phyloP scores from a whole-genome alignment of 345 rosid species.

The Salix dunnii region DNA sequence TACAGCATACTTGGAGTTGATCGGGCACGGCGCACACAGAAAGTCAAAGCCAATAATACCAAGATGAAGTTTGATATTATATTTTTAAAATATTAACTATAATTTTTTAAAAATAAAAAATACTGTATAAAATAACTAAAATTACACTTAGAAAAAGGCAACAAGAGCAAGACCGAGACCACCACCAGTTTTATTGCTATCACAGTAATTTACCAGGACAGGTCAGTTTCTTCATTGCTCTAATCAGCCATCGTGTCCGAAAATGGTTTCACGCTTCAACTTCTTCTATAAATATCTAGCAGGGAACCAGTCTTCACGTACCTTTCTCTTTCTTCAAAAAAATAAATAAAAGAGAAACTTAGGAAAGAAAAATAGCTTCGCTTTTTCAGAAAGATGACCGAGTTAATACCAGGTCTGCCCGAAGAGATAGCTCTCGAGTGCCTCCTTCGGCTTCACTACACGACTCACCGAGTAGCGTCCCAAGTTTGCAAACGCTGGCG shows the following conservation, averaged over 20 bases:
- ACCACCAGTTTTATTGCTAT: no score
- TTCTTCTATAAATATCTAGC: not conserved
- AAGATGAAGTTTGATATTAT: no score
- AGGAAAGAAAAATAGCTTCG: not conserved
- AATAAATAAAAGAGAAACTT: not conserved
- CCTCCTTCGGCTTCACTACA: slow-evolving; percentile 44
- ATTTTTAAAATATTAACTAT: no score
- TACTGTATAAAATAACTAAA: no score
- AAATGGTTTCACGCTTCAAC: not conserved
- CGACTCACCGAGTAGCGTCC: slow-evolving; percentile 42
- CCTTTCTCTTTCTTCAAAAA: no score
- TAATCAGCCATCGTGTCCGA: no score
- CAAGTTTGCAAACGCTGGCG: slow-evolving; percentile 56
- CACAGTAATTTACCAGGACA: no score
- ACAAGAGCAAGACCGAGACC: no score
- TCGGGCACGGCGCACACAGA: not conserved
- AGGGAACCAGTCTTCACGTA: not conserved
- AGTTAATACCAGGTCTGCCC: slow-evolving; percentile 49
- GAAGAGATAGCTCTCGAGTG: slow-evolving; percentile 58
- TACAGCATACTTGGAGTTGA: not conserved
- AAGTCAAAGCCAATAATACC: not conserved
- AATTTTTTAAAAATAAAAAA: no score
- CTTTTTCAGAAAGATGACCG: slow-evolving; percentile 3
- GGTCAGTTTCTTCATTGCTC: no score
- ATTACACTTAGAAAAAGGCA: no score